phyloP scores from a whole-genome alignment of 2,329 filamentous ascomycete genomes.

The Myriangium duriaei region DNA sequence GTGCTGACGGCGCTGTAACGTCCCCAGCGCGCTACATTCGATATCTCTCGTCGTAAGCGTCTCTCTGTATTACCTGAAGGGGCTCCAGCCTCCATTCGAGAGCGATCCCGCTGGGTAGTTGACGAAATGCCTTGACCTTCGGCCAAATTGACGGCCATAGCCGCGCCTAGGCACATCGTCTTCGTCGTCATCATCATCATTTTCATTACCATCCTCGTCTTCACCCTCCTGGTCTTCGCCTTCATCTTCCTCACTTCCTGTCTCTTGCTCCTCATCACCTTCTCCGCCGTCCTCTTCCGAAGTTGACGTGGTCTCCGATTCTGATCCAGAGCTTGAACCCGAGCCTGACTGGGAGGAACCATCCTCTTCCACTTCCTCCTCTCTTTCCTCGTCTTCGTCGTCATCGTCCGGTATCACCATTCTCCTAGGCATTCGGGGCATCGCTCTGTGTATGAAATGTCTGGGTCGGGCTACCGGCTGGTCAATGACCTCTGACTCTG shows the following conservation, averaged over 20 bases:
- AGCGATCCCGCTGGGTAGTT: too few species aligned
- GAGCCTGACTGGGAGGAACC: background rate
- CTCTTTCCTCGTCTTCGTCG: background rate
- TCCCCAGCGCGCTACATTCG: too few species aligned
- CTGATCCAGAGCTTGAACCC: background rate
- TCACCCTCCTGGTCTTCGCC: constrained; percentile 8
- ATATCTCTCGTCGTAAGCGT: too few species aligned
- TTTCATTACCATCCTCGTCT: constrained; percentile 12
- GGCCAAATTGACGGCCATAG: too few species aligned
- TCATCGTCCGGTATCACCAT: constrained; percentile 6
- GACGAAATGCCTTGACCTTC: too few species aligned
- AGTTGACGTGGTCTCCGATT: constrained; percentile 1
- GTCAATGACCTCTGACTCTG: background rate
- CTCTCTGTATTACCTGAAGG: too few species aligned
- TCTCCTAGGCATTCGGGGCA: too few species aligned
- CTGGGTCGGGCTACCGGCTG: too few species aligned
- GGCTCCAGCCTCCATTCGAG: too few species aligned
- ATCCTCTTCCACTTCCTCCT: too few species aligned
- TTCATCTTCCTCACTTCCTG: constrained; percentile 14
- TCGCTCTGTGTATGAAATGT: constrained; percentile 2
- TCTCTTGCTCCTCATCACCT: constrained; percentile 13
- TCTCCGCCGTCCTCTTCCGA: constrained; percentile 6
- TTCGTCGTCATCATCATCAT: constrained; percentile 6
- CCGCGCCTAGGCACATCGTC: too few species aligned
- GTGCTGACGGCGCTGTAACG: too few species aligned